Conservation (phyloP, 2,329 filamentous ascomycete genomes). For the Diaporthe vaccinii region DNA sequence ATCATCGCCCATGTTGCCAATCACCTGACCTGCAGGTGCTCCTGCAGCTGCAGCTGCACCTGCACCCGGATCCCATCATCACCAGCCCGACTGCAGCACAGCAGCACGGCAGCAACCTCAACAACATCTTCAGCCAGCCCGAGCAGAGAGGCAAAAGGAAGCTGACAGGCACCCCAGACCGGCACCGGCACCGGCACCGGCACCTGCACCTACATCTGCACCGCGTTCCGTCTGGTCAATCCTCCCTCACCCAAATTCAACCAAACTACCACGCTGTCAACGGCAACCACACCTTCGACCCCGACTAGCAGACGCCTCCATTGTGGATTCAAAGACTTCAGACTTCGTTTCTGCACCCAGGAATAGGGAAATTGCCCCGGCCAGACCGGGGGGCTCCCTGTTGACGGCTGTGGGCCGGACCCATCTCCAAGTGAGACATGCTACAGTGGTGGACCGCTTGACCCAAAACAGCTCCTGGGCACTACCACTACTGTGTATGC, state of each 20-base stretch:
- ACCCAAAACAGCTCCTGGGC: slow-evolving; percentile 25
- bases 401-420: slow-evolving; percentile 25
- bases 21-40: slow-evolving; percentile 17
- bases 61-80: neutral
- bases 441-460: slow-evolving; percentile 27
- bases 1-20: slow-evolving; percentile 13
- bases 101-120: neutral
- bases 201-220: neutral
- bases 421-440: slow-evolving; percentile 25
- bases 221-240: neutral
- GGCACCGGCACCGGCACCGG: neutral
- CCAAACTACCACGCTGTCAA: neutral
- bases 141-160: neutral
- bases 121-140: neutral
- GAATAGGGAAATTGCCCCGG: slow-evolving; percentile 28
- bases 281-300: slow-evolving; percentile 11
- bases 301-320: slow-evolving; percentile 26
- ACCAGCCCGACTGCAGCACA: neutral
- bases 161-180: neutral
- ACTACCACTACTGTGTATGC: neutral
- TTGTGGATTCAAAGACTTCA: slow-evolving; percentile 13
- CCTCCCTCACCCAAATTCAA: neutral
- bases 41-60: neutral
- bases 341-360: slow-evolving; percentile 22
- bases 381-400: slow-evolving; percentile 23